Evolutionary conservation across 2,329 filamentous ascomycete species (phyloP).

Genomic region (Clonostachys rhizophaga): DNA sequence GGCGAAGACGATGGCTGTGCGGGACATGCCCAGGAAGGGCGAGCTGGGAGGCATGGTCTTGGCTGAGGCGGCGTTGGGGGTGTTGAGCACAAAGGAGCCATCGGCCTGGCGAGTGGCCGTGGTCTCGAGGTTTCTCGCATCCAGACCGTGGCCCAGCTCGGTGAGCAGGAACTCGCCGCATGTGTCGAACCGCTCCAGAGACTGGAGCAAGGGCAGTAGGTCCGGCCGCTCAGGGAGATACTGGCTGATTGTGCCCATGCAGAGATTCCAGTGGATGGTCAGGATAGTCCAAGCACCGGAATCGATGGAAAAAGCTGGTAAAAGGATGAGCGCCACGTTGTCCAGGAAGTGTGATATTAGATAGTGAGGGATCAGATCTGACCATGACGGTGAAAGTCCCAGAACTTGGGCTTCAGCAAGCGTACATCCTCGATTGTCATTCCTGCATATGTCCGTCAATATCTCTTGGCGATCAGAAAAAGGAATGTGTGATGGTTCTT

Average conservation of each 20-base stretch:
- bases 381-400: slow-evolving; percentile 14
- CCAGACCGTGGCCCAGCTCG: slow-evolving; percentile 30
- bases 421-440: slow-evolving; percentile 10
- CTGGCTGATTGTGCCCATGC: slow-evolving; percentile 15
- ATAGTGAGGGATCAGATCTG: background rate
- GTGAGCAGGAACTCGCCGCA: slow-evolving; percentile 29
- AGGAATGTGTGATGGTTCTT: no score
- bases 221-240: slow-evolving; percentile 5
- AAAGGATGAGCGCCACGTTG: no score
- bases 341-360: no score
- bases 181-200: slow-evolving; percentile 11
- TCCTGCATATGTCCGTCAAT: no score
- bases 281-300: slow-evolving; percentile 10
- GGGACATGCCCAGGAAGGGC: slow-evolving; percentile 12
- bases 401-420: slow-evolving; percentile 13
- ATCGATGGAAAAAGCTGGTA: slow-evolving; percentile 4
- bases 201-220: slow-evolving; percentile 7
- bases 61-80: slow-evolving; percentile 17
- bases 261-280: slow-evolving; percentile 22
- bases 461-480: no score
- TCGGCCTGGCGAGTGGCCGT: slow-evolving; percentile 23
- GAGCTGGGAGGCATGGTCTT: slow-evolving; percentile 21
- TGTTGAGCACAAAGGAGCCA: slow-evolving; percentile 24
- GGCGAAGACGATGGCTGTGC: slow-evolving; percentile 23
- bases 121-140: slow-evolving; percentile 29